Base-by-base conservation (phyloP, 192 early-diverging fungal genomes). In the Coemansia sp. region DNA sequence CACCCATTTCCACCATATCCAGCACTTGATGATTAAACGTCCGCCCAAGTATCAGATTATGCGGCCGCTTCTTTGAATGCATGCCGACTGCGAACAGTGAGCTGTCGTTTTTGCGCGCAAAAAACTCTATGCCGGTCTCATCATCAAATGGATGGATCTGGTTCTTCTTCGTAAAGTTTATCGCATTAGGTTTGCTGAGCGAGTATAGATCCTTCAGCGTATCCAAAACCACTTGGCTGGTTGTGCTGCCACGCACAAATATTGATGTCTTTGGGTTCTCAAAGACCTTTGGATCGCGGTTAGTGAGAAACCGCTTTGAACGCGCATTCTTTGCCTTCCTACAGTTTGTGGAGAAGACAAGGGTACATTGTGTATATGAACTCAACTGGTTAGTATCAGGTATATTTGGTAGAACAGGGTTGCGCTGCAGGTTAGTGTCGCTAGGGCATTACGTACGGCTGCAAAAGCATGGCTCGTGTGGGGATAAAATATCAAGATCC, bases 141-240 rank as follows among this genome's bases (percentile, higher is more conserved):
- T 97, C 92, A 64, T 99, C 97, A 68, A 99, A 99, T 27, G 97
- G 97, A 47, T 92, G 91, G 62, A 99, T 87, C 60, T 94, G 89
- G 68, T 99, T 98, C 74, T 93, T 96, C 69, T 94, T 96, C 65
- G 85, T 85, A 74, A 99, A 96, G 61, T 92, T 85, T 54, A 94
- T 82, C 8, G 87, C 92, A 54, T 96, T 81, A 7, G 96, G 91
- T 68, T 93, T 92, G 81, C 95, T 95, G 48, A 99, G 81, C 59
- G 88, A 76, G 70, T 91, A 93, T 88, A 99, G 84, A 74, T 99
- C 94, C 57, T 88, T 85, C 32, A 99, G 84, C 5, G 93, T 91
- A 70, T 90, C 86, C 52, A 85, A 88, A 38, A 96, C 89, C 24
- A 92, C 76, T 64, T 94, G 87, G 65, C 88, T 93, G 32, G 97